phyloP scores from a whole-genome alignment of 83 land plant genomes.

The Isoetes engelmannii region DNA sequence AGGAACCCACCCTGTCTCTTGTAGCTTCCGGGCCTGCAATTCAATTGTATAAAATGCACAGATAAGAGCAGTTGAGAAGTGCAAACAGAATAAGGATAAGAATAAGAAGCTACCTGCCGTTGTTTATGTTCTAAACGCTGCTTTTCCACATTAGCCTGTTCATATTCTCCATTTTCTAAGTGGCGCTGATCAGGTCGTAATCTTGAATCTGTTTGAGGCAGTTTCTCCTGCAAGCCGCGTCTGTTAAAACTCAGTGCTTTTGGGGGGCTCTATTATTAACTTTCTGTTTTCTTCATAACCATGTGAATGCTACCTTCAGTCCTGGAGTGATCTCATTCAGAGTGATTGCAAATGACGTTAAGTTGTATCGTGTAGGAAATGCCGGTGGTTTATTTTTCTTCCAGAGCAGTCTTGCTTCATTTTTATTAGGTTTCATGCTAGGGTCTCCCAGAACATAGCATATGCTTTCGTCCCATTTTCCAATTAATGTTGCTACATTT shows the following conservation, averaged over 20 bases:
- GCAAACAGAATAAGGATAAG: not conserved
- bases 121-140: slow-evolving; percentile 77
- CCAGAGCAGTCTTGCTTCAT: slow-evolving; percentile 64
- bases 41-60: not conserved
- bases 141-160: slow-evolving; percentile 77
- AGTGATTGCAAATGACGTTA: slow-evolving; percentile 73
- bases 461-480: slow-evolving; percentile 38
- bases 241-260: not conserved
- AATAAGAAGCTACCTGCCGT: slow-evolving; percentile 47
- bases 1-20: slow-evolving; percentile 74
- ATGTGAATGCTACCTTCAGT: slow-evolving; percentile 26
- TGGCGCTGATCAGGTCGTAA: slow-evolving; percentile 80
- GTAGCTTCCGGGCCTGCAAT: slow-evolving; percentile 63
- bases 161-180: slow-evolving; percentile 89
- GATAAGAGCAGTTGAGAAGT: not conserved
- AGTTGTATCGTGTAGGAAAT: slow-evolving; percentile 63
- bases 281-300: too few relatives aligned
- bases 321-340: slow-evolving; percentile 67
- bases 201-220: slow-evolving; percentile 88
- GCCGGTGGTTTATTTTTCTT: slow-evolving; percentile 46
- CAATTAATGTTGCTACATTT: slow-evolving; percentile 28
- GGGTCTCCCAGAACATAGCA: slow-evolving; percentile 33
- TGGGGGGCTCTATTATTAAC: too few relatives aligned
- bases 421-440: slow-evolving; percentile 9
- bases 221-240: slow-evolving; percentile 30